Evolutionary conservation across 345 rosid genomes (phyloP), one percentile per base, ranked within the genome.

Genomic region (Lepidium aucheri): DNA sequence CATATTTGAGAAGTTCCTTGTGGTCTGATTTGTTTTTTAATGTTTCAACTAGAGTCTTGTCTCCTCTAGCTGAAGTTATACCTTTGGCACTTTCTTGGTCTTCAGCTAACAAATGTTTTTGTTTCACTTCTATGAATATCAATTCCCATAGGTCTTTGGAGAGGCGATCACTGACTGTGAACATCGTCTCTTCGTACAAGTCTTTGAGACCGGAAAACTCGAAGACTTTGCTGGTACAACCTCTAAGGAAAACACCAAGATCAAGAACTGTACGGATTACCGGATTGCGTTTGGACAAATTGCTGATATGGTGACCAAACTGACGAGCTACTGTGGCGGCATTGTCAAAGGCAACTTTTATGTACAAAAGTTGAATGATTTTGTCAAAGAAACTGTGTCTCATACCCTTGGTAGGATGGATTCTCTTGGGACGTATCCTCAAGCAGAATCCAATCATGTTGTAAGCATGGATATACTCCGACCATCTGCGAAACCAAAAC

Each of bases 371-470:
- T 13, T 49, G 28, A 58, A 35, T 16, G 45, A 44, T 34, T 9
- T 15, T 0, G 9, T 62, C 3, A 14, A 58, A 51, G 67, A 65
- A 73, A 45, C 6, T 30, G 46, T 38, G 39, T 1, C 60, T 51
- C 53, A 47, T 41, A 8, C 79, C 77, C 43, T 46, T 68, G 57
- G n/a, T 49, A 4, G 49, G 70, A 55, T 62, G 67, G 61, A 86
- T 60, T 55, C 52, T 53, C 22, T 8, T 16, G 2, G 80, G 82
- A 42, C 73, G 52, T 11, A 77, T 67, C 55, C 66, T 67, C 17
- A 85, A 60, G 66, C 86, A 84, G 42, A 44, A 80, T 20, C 84
- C 67, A 13, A 87, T 53, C 80, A 87, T 63, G 78, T 83, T 84
- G 74, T 68, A 53, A 10, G 80, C 76, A 1, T 78, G 64, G 43